A percentile compares a stretch with the other conserved stretches of the same genome.
phyloP scores from a whole-genome alignment of 306 rosid species.

The Datisca glomerata region DNA sequence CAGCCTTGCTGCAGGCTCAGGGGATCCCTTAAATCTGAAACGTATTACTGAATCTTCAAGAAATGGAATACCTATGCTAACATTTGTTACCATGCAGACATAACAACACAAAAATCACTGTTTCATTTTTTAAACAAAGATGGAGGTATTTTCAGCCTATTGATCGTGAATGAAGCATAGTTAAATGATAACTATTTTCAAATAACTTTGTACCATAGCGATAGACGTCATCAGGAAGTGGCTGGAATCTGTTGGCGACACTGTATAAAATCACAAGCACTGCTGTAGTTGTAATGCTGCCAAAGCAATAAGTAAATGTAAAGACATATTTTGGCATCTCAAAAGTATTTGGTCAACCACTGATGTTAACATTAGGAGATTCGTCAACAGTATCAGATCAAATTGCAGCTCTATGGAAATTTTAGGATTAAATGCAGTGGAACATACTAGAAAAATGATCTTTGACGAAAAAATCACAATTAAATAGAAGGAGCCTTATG shows the following conservation, averaged over 20 bases:
- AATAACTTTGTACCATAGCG: constrained; percentile 52
- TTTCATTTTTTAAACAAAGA: no score
- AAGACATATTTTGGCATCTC: constrained; percentile 2
- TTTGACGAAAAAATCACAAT: no score
- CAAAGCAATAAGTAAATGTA: constrained; percentile 13
- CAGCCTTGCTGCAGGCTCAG: constrained; percentile 78
- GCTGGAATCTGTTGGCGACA: constrained; percentile 53
- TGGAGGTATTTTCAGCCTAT: no score
- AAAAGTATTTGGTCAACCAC: not conserved
- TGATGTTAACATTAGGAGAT: not conserved
- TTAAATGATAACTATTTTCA: not conserved
- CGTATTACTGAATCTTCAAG: not conserved
- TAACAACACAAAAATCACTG: no score
- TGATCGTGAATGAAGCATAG: no score
- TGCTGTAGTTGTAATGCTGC: constrained; percentile 75
- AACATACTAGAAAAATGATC: no score
- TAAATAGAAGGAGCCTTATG: constrained; percentile 4
- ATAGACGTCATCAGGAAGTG: constrained; percentile 67
- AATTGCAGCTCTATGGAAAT: not conserved
- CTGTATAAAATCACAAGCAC: constrained; percentile 60
- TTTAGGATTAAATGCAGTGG: no score
- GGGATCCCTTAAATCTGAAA: constrained; percentile 77
- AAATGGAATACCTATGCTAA: not conserved
- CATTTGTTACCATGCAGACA: no score
- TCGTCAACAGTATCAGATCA: constrained; percentile 1